Evolutionary conservation across 1,284 basidiomycete species (phyloP).

Genomic region (Fomitopsis pinicola): DNA sequence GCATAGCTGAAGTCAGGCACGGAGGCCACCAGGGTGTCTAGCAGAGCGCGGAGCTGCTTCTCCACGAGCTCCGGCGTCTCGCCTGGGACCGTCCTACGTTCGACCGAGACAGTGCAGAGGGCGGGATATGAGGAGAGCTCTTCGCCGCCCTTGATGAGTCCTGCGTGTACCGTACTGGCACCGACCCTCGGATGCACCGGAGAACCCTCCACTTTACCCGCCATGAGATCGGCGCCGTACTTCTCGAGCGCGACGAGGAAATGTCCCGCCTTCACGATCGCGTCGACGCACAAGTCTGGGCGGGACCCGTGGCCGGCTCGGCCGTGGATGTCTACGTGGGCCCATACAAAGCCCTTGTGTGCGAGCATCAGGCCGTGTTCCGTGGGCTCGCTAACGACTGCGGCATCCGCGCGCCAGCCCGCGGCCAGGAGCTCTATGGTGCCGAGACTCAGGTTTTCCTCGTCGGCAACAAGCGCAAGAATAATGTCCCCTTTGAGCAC

Average conservation of each 20-base stretch:
- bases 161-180: slow-evolving; percentile 2
- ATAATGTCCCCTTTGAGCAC: slow-evolving; percentile 2
- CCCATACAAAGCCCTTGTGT: slow-evolving; percentile 11
- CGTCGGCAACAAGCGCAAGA: slow-evolving; percentile 9
- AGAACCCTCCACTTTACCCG: neutral
- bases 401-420: slow-evolving; percentile 9
- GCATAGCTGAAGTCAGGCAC: slow-evolving; percentile 6
- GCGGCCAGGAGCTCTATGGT: slow-evolving; percentile 8
- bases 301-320: slow-evolving; percentile 9
- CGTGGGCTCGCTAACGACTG: slow-evolving; percentile 10
- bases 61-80: slow-evolving; percentile 7
- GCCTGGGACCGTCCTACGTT: slow-evolving; percentile 9
- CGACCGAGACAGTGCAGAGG: slow-evolving; percentile 6
- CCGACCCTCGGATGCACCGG: slow-evolving; percentile 3
- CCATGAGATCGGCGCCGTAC: slow-evolving; percentile 1
- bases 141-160: slow-evolving; percentile 9
- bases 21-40: neutral
- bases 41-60: slow-evolving; percentile 1
- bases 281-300: slow-evolving; percentile 7
- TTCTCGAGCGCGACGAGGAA: slow-evolving; percentile 10
- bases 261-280: slow-evolving; percentile 9
- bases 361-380: slow-evolving; percentile 5
- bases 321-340: slow-evolving; percentile 7
- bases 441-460: slow-evolving; percentile 9
- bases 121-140: slow-evolving; percentile 9